phyloP scores from a whole-genome alignment of 805 yeast species.

The Ogataea methylovora region DNA sequence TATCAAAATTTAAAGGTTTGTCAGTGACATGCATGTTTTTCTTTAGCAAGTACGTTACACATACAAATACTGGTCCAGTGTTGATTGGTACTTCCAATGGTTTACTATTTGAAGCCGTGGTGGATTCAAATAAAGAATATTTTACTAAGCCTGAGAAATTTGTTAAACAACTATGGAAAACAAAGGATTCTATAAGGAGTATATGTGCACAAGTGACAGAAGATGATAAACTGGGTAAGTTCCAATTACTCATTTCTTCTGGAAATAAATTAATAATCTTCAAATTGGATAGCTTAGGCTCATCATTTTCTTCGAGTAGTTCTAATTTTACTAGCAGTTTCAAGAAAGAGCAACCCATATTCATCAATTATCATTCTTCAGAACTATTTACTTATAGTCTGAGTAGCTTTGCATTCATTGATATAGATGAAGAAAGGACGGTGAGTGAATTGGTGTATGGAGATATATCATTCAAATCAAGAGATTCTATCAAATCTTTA shows the following conservation, averaged over 20 bases:
- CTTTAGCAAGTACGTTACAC: conserved; percentile 17
- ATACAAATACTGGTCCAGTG: conserved; percentile 34
- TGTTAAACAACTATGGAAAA: conserved; percentile 33
- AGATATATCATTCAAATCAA: conserved; percentile 6
- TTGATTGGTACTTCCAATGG: conserved; percentile 45
- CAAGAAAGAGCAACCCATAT: conserved; percentile 1
- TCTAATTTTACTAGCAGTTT: not conserved
- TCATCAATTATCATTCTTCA: conserved; percentile 11
- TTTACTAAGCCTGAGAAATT: conserved; percentile 30
- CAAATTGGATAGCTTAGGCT: not conserved
- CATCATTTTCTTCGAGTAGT: too few relatives aligned
- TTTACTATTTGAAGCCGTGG: conserved; percentile 35
- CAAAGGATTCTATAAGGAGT: conserved; percentile 10
- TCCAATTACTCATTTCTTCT: not conserved
- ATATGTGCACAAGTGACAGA: conserved; percentile 1
- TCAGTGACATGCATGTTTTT: conserved; percentile 36
- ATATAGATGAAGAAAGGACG: conserved; percentile 11
- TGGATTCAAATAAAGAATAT: conserved; percentile 38
- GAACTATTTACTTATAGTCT: conserved; percentile 5
- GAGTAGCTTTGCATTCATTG: conserved; percentile 14
- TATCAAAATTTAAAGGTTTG: conserved; percentile 40
- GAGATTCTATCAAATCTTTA: not conserved
- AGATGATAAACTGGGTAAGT: not conserved
- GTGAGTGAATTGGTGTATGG: conserved; percentile 13
- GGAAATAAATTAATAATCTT: not conserved